A percentile compares a stretch with the other conserved stretches of the same genome.
phyloP scores from a whole-genome alignment of 768 basidiomycete species.

The Pleurotus citrinopileatus region DNA sequence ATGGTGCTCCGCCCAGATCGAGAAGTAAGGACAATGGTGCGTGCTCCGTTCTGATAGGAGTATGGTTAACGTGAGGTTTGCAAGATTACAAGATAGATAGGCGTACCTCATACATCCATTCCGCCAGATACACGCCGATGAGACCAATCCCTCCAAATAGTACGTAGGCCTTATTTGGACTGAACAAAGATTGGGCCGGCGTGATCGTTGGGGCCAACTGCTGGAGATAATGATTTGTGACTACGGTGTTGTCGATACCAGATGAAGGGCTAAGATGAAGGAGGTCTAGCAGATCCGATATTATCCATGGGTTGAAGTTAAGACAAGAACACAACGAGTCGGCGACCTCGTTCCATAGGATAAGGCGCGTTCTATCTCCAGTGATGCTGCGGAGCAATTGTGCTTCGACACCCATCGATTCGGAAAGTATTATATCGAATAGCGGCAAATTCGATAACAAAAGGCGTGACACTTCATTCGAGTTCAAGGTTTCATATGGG shows the following conservation, averaged over 20 bases:
- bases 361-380: neutral
- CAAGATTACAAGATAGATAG: neutral
- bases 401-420: neutral
- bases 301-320: neutral
- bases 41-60: conserved; percentile 29
- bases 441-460: neutral
- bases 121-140: conserved; percentile 32
- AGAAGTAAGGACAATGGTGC: conserved; percentile 33
- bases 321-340: neutral
- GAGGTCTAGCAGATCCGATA: neutral
- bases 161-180: conserved; percentile 29
- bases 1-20: conserved; percentile 14
- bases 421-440: neutral
- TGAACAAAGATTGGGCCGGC: conserved; percentile 16
- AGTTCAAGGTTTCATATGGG: neutral
- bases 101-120: conserved; percentile 40
- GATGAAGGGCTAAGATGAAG: neutral
- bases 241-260: neutral
- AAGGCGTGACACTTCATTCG: neutral
- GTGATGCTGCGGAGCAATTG: neutral
- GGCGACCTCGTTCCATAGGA: neutral
- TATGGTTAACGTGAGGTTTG: neutral
- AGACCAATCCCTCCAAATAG: conserved; percentile 38
- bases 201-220: neutral
- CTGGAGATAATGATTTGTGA: neutral